Base-by-base conservation (phyloP, 345 rosid genomes). In the Moringa oleifera region DNA sequence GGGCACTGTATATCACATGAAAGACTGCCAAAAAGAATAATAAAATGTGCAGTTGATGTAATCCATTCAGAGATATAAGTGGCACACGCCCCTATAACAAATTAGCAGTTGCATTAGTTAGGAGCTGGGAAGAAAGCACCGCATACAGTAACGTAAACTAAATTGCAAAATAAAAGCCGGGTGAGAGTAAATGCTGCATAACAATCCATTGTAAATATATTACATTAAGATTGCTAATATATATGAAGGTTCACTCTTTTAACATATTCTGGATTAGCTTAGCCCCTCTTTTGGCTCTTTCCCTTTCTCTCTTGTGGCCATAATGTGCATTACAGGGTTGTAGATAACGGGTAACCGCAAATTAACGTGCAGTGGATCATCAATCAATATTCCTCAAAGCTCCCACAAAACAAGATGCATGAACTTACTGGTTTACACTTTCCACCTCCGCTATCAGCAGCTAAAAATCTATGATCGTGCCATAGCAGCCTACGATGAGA, bases 21-120 rank as follows among this genome's bases (percentile, higher is more conserved):
- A 95, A 91, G 72, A 84, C 91, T 50, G 99, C 97, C 66, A 91
- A 81, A 71, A 95, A 95, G 83, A 91, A 95, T 6, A 91, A 85
- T 77, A 89, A 91, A 55, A 91, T 95, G 70, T 91, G 97, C 66
- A 95, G 57, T 72, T 95, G 99, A 75, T 91, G 99, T 68, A 95
- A 68, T 25, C 85, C 99, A 25, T 89, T 65, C 53, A 77, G 28
- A 22, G 99, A 88, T 73, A 95, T 88, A 58, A 90, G 84, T 8
- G 95, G 86, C 58, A 83, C 85, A n/a, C 74, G 33, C n/a, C 86
- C 99, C 97, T 87, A 54, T 58, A 71, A 60, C 57, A 66, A 57
- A 65, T 62, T 55, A 45, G 23, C 54, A 47, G 22, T 10, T 20
- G 55, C 56, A 64, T 62, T 18, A 64, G 45, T 53, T 36, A 28